Evolutionary conservation across 495 filamentous ascomycete species (phyloP), one percentile per base, ranked within the genome.

Genomic region (Daldinia concentrica): DNA sequence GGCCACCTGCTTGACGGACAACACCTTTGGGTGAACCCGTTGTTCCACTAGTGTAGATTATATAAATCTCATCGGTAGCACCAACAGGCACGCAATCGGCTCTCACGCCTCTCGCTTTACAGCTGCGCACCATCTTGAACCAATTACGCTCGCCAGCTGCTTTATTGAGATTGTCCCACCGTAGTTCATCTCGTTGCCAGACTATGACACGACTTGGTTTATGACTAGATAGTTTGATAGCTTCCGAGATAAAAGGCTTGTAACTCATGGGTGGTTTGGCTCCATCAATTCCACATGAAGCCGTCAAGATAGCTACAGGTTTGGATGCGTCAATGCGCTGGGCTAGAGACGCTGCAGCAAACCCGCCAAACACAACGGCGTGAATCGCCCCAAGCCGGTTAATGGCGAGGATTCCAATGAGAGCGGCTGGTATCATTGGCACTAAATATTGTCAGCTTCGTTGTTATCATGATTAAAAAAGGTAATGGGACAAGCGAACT

Each of bases 401-500:
- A 68, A 92, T 88, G 27, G 95, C 93, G 3, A 97, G 88, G 24
- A 93, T 91, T 22, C 92, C 94, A 56, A 96, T 90, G 17, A 97
- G 76, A 7, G 94, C 91, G 4, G 92, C 91, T 1, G 94, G 95
- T 37, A 98, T 93, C 94, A 98, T 97, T 61, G 94, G 95, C 94
- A 97, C 92, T 94, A 37, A 0, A 52, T 15, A 58, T 45, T 48
- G 32, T 74, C 68, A 55, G 69, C 14, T 58, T 37, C 7, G 6
- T 37, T n/a, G n/a, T 3, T 52, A 39, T 43, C 22, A 37, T 41
- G 19, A 8, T 58, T 1, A 62, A 66, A 14, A 26, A 19, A 4
- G 22, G 27, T 19, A 3, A 41, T 11, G 17, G 8, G 11, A 48
- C 30, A 77, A 87, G 68, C 83, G 22, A 29, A 95, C 93, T 98